Conservation (phyloP, 2,329 filamentous ascomycete genomes). For the Alternaria arborescens region DNA sequence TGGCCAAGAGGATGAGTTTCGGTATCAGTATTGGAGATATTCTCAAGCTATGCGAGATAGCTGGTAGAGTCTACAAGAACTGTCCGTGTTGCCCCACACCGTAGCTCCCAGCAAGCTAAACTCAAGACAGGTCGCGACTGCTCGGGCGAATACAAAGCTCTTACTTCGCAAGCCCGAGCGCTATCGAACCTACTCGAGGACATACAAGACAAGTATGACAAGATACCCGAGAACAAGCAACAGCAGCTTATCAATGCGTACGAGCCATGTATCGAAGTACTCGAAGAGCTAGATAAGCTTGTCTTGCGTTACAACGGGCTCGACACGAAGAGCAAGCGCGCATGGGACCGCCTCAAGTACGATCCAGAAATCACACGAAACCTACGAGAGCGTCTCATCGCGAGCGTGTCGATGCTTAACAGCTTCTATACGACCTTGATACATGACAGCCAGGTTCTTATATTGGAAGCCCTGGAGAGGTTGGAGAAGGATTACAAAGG, state of each 20-base stretch:
- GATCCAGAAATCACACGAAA: slow-evolving; percentile 33
- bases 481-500: slow-evolving; percentile 41
- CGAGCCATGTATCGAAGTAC: slow-evolving; percentile 36
- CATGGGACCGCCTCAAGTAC: slow-evolving; percentile 44
- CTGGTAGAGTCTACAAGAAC: slow-evolving; percentile 36
- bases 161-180: slow-evolving; percentile 36
- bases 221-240: slow-evolving; percentile 31
- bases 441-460: slow-evolving; percentile 40
- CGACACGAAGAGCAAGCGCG: slow-evolving; percentile 39
- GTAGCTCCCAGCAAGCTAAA: background rate
- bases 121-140: slow-evolving; percentile 37
- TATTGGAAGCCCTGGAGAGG: slow-evolving; percentile 41
- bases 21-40: slow-evolving; percentile 37
- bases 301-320: slow-evolving; percentile 41
- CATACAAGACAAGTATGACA: slow-evolving; percentile 39
- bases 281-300: slow-evolving; percentile 37
- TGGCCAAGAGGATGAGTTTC: slow-evolving; percentile 33
- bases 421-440: slow-evolving; percentile 40
- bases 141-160: slow-evolving; percentile 40
- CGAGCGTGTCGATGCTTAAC: slow-evolving; percentile 37
- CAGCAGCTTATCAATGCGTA: slow-evolving; percentile 34
- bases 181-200: slow-evolving; percentile 41
- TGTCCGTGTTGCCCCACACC: slow-evolving; percentile 18
- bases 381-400: slow-evolving; percentile 35
- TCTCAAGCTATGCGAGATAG: slow-evolving; percentile 38